Conservation (phyloP, 2,329 filamentous ascomycete species). For the Lachnum nothofagi region DNA sequence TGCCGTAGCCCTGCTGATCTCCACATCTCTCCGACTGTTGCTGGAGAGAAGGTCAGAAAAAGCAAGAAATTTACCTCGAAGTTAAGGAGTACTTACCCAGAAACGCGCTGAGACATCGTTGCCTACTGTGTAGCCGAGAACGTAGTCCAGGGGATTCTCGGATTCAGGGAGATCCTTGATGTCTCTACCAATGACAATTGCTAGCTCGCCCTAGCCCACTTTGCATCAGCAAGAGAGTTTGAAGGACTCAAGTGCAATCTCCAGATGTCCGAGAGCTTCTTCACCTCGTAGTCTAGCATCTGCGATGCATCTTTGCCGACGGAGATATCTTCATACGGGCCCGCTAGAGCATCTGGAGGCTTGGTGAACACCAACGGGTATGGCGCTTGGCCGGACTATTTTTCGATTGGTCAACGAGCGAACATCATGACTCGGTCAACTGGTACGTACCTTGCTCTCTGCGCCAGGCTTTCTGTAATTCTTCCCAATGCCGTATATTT, state of each 20-base stretch:
- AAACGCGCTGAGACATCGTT: conserved; percentile 52
- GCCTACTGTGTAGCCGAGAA: conserved; percentile 40
- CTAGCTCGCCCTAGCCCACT: conserved; percentile 37
- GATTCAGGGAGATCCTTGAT: conserved; percentile 27
- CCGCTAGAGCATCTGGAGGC: conserved; percentile 36
- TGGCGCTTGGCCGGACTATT: no score
- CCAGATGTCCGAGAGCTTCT: no score
- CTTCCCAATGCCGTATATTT: conserved; percentile 53
- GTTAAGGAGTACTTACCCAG: no score
- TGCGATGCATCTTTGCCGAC: conserved; percentile 46
- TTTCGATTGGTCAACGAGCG: no score
- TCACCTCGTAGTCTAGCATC: conserved; percentile 42
- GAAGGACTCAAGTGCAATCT: no score
- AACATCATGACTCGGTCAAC: neutral
- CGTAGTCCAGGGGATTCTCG: conserved; percentile 13
- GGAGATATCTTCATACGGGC: conserved; percentile 35
- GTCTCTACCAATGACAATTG: conserved; percentile 44
- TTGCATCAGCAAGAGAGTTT: no score
- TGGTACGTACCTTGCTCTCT: neutral
- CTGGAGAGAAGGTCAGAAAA: no score
- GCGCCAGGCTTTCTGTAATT: conserved; percentile 53
- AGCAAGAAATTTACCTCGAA: no score
- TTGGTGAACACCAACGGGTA: conserved; percentile 49
- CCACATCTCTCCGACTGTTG: conserved; percentile 46
- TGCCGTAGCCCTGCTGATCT: conserved; percentile 40